phyloP scores from a whole-genome alignment of 2,329 filamentous ascomycete genomes.

The Apiospora arundinis region DNA sequence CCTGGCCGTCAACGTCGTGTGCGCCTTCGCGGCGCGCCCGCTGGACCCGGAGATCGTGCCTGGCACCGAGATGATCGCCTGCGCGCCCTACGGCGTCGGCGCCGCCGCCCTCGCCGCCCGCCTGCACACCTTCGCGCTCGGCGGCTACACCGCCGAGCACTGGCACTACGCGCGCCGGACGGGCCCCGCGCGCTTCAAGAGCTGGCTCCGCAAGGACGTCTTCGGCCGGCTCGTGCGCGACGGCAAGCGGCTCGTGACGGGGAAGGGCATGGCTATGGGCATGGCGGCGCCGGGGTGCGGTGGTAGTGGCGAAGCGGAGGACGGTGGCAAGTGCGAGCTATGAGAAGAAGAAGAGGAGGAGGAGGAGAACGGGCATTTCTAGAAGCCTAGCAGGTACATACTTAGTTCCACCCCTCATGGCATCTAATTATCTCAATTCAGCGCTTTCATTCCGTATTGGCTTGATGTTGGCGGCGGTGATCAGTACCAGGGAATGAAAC shows the following conservation, averaged over 20 bases:
- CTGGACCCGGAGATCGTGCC: constrained; percentile 24
- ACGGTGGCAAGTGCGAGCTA: background rate
- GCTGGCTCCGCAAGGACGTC: background rate
- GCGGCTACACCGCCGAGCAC: constrained; percentile 21
- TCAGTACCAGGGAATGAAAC: no score
- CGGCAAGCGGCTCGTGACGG: background rate
- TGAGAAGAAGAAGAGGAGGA: background rate
- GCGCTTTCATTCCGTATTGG: no score
- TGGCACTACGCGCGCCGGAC: constrained; percentile 22
- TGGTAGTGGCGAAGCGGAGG: background rate
- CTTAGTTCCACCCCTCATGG: no score
- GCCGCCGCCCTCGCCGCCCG: constrained; percentile 21
- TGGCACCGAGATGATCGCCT: constrained; percentile 23
- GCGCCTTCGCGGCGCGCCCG: constrained; percentile 23
- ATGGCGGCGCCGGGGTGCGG: background rate
- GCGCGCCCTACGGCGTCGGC: constrained; percentile 24
- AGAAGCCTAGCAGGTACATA: no score
- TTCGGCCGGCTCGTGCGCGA: background rate
- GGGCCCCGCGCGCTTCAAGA: background rate
- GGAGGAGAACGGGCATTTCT: no score
- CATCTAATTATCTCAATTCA: no score
- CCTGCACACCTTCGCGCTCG: constrained; percentile 20
- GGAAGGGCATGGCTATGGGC: background rate
- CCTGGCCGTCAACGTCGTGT: constrained; percentile 23
- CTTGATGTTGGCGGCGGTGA: no score